These are phyloP conservation scores for Abrus precatorius DNA, from an alignment of 306 rosid species.

Conservation along the genomic window DNA sequence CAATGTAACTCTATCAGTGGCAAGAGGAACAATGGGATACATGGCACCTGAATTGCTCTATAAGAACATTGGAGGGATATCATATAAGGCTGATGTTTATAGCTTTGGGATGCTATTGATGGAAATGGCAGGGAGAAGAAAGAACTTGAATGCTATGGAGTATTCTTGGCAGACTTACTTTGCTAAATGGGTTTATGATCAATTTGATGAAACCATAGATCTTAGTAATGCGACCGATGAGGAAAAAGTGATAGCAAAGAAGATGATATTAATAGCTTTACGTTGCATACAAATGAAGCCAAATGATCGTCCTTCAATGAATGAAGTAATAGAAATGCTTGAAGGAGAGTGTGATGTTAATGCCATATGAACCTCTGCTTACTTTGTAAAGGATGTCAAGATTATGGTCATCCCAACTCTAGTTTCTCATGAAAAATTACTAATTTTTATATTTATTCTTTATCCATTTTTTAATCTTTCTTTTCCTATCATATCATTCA, in stretches of 20 bases:
- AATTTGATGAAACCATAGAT: constrained; percentile 29
- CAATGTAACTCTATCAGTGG: not conserved
- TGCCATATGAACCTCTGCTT: not conserved
- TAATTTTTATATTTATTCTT: no score
- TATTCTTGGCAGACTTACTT: constrained; percentile 36
- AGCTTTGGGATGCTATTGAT: constrained; percentile 24
- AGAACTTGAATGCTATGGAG: constrained; percentile 25
- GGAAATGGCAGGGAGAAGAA: constrained; percentile 32
- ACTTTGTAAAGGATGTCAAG: not conserved
- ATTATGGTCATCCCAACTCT: not conserved
- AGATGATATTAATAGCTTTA: not conserved
- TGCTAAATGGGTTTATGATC: constrained; percentile 34
- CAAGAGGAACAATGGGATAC: constrained; percentile 15
- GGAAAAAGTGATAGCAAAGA: constrained; percentile 33
- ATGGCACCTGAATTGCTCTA: no score
- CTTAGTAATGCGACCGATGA: constrained; percentile 18
- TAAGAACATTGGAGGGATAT: constrained; percentile 4
- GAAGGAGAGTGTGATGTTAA: constrained; percentile 17
- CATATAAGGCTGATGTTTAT: constrained; percentile 20
- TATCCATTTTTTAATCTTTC: no score
- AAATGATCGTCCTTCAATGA: constrained; percentile 38
- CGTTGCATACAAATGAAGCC: constrained; percentile 40
- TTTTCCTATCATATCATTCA: no score
- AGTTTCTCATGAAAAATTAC: no score
- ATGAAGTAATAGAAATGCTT: constrained; percentile 34